Evolutionary conservation across 768 basidiomycete species (phyloP).

Genomic region (Podaxis mareebaensis): DNA sequence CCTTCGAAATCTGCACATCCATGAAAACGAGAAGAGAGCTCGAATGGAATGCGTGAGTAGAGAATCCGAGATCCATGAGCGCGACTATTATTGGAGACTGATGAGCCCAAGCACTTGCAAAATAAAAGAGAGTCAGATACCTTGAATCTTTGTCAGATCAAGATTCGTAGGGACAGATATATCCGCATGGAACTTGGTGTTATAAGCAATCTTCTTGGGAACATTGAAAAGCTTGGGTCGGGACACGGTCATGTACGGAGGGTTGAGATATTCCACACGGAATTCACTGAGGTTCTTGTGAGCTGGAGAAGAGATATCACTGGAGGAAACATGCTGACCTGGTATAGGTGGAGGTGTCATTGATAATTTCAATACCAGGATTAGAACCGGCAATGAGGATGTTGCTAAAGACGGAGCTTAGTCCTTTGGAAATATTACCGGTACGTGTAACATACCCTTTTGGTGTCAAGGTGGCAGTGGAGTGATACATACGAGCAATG

Average conservation of each 20-base stretch:
- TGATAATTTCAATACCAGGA: slow-evolving; percentile 36
- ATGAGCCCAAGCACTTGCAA: neutral
- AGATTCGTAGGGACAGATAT: slow-evolving; percentile 32
- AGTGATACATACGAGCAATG: slow-evolving; percentile 64
- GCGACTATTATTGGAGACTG: slow-evolving; percentile 27
- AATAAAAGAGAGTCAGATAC: slow-evolving; percentile 19
- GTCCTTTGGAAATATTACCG: neutral
- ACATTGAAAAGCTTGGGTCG: slow-evolving; percentile 36
- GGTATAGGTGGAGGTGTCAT: slow-evolving; percentile 25
- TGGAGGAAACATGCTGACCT: slow-evolving; percentile 18
- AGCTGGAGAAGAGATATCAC: neutral
- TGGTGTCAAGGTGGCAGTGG: slow-evolving; percentile 54
- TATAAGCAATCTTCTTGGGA: slow-evolving; percentile 38
- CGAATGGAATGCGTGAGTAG: slow-evolving; percentile 42
- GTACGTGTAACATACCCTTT: slow-evolving; percentile 41
- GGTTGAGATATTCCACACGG: slow-evolving; percentile 42
- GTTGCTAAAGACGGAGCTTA: slow-evolving; percentile 20
- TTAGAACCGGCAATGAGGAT: slow-evolving; percentile 44
- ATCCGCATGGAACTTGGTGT: slow-evolving; percentile 33
- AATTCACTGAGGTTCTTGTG: slow-evolving; percentile 31
- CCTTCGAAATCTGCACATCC: slow-evolving; percentile 30
- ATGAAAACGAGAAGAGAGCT: slow-evolving; percentile 40
- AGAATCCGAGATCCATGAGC: slow-evolving; percentile 44
- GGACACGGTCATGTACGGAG: slow-evolving; percentile 39
- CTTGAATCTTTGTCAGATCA: slow-evolving; percentile 30